Evolutionary conservation across 2,329 filamentous ascomycete species (phyloP).

Genomic region (Arthroderma sp.): DNA sequence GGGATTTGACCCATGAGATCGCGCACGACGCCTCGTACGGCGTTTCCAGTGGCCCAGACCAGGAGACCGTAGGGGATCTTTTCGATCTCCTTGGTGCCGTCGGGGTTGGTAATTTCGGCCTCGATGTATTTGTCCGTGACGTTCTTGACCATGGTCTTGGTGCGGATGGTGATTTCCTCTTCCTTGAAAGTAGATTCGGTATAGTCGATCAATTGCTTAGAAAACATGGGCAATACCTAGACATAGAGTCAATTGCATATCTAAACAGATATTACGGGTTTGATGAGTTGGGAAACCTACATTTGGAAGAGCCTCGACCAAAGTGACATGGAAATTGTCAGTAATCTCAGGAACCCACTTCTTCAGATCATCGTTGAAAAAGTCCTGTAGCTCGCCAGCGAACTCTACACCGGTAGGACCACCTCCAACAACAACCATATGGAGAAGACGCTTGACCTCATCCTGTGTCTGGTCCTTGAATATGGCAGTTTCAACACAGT

Average conservation of each 20-base stretch:
- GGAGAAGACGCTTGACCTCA: conserved; percentile 84
- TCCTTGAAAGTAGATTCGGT: conserved; percentile 98
- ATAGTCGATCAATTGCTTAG: conserved; percentile 97
- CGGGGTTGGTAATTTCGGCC: conserved; percentile 67
- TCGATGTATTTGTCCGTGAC: conserved; percentile 89
- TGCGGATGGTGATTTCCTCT: conserved; percentile 93
- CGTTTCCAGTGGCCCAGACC: conserved; percentile 97
- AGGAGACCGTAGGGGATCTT: conserved; percentile 86
- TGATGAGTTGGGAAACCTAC: conserved; percentile 29
- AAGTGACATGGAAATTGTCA: conserved; percentile 89
- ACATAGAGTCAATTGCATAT: neutral
- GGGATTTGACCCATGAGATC: conserved; percentile 88
- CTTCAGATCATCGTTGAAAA: conserved; percentile 95
- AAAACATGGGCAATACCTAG: conserved; percentile 81
- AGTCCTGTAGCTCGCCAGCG: conserved; percentile 94
- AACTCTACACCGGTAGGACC: conserved; percentile 97
- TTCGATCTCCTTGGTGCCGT: conserved; percentile 71
- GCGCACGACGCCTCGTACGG: conserved; percentile 73
- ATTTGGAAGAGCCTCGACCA: conserved; percentile 93
- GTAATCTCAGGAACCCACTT: conserved; percentile 95
- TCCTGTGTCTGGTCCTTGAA: conserved; percentile 90
- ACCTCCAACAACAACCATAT: conserved; percentile 94
- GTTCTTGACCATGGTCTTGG: conserved; percentile 98
- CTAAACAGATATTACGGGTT: neutral
- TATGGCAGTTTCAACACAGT: conserved; percentile 94